Base-by-base conservation (phyloP, 2,329 filamentous ascomycete species). In the Ophiocordyceps polyrhachis-furcata region DNA sequence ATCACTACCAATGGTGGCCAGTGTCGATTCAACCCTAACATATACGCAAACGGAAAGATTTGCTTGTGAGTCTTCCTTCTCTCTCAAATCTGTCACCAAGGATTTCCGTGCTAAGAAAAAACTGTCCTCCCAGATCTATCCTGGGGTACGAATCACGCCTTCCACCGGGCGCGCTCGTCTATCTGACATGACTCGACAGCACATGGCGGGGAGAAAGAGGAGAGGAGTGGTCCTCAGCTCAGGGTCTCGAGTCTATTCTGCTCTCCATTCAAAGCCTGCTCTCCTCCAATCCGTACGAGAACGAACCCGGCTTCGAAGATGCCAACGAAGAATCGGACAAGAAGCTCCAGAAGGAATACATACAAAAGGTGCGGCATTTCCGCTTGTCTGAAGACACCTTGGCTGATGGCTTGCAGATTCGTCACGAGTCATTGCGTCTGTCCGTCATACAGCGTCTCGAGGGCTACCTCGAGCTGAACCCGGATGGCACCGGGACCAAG, bases 211-310 rank as follows among this genome's bases (percentile, higher is more conserved):
- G 88, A 25, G 82, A 94, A 56, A 73, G 77, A 15, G 86, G 88
- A 45, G 91, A 96, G 61, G 80, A 95, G 59, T 98, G 91, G 91
- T 95, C 88, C 15, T 87, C 88, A 15, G 91, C 89, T 1, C 91
- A 96, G 60, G 89, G 91, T 7, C 69, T 98, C 1, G 91, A 96
- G 60, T 96, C 89, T 1, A 85, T 96, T 43, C 63, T 98, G 42
- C 76, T 96, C 44, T 96, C 89, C 5, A 95, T 98, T 46, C 91
- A 98, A 62, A 95, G 88, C 59, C 69, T 98, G 41, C 88, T 98
- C 81, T 94, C 87, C 1, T 66, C 76, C 25, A 94, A 95, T 53
- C 91, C 89, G 0, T 96, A 94, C 62, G 85, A 91, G 58, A 95
- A 96, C 54, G 91, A 98, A 59, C 91, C 91, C 1, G 91, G 91